Percentiles rank a stretch among this genome's conserved stretches.
These are phyloP conservation scores for Xerocomellus amylosporus DNA, from an alignment of 768 basidiomycete species.

Conservation along the genomic window DNA sequence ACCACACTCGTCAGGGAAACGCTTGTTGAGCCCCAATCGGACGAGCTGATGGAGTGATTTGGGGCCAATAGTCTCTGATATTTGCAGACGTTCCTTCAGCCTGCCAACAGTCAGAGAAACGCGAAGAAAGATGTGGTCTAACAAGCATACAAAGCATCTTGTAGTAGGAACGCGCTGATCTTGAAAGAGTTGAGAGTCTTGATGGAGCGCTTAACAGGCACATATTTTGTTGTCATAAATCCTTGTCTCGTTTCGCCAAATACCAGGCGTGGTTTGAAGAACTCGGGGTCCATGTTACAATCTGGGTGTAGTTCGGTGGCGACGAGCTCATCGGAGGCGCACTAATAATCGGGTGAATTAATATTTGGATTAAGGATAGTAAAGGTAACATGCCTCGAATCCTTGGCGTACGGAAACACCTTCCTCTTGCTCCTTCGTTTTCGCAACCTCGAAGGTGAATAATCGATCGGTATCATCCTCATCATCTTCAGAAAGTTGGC, in stretches of 20 bases:
- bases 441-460: conserved; percentile 54
- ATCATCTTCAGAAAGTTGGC: conserved; percentile 27
- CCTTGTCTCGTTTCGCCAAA: conserved; percentile 44
- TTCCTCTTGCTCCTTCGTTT: conserved; percentile 59
- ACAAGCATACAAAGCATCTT: conserved; percentile 25
- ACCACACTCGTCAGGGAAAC: conserved; percentile 24
- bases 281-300: conserved; percentile 15
- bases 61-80: conserved; percentile 23
- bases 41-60: conserved; percentile 30
- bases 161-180: conserved; percentile 15
- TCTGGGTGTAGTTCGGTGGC: conserved; percentile 20
- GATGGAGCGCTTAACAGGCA: conserved; percentile 17
- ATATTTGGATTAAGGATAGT: not conserved
- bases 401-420: conserved; percentile 42
- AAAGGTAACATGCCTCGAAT: conserved; percentile 38
- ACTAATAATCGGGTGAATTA: not conserved
- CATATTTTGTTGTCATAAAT: conserved; percentile 34
- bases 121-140: not conserved
- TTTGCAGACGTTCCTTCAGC: conserved; percentile 23
- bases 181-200: conserved; percentile 5
- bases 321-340: conserved; percentile 19
- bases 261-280: conserved; percentile 34
- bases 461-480: conserved; percentile 47
- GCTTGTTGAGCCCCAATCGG: conserved; percentile 30
- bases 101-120: conserved; percentile 15